A percentile compares a stretch with the other conserved stretches of the same genome.
Conservation (phyloP, 495 filamentous ascomycete genomes). For the Neurospora intermedia region DNA sequence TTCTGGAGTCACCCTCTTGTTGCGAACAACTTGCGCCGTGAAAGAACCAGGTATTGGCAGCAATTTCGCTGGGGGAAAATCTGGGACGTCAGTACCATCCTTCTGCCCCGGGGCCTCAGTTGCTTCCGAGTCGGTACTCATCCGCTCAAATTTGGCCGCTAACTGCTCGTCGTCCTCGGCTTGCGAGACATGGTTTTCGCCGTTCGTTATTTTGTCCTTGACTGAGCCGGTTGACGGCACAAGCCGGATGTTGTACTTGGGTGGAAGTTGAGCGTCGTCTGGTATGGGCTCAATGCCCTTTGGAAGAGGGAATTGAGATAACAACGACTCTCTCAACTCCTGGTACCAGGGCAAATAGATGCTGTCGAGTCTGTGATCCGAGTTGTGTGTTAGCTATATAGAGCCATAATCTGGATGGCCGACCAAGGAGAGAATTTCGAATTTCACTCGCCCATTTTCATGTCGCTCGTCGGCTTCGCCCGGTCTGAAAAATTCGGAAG, state of each 20-base stretch:
- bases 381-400: neutral
- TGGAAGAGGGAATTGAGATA: conserved; percentile 59
- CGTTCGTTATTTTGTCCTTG: neutral
- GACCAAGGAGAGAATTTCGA: neutral
- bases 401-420: neutral
- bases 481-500: conserved; percentile 58
- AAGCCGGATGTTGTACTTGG: conserved; percentile 62
- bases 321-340: conserved; percentile 50
- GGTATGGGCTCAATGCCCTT: conserved; percentile 57
- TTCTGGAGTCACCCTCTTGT: conserved; percentile 61
- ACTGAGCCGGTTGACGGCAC: conserved; percentile 13
- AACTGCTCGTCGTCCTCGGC: neutral
- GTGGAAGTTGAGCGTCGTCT: conserved; percentile 62
- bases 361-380: conserved; percentile 49
- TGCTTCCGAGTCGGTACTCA: neutral
- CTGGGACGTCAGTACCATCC: neutral
- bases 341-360: conserved; percentile 69
- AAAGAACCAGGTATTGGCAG: conserved; percentile 47
- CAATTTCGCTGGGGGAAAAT: conserved; percentile 27
- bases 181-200: neutral
- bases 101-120: neutral
- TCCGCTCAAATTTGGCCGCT: neutral
- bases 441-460: conserved; percentile 64
- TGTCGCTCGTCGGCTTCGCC: conserved; percentile 91
- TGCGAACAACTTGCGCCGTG: conserved; percentile 36